phyloP scores from a whole-genome alignment of 1,139 yeast species.

The Taiozyma sp. region DNA sequence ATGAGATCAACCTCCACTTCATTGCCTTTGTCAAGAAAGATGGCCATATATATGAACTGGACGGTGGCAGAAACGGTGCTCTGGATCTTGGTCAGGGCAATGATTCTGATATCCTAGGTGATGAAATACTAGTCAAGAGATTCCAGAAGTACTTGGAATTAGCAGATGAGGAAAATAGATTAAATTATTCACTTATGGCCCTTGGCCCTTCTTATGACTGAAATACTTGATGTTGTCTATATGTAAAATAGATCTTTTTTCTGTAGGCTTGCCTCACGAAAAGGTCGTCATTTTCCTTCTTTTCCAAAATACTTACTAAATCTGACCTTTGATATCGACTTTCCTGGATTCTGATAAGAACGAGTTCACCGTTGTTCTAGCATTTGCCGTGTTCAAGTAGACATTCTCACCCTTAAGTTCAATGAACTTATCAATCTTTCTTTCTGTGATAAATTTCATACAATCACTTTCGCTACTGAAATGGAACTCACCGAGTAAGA shows the following conservation, averaged over 20 bases:
- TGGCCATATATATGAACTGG: constrained; percentile 72
- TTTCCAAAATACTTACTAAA: constrained; percentile 29
- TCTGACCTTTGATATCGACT: constrained; percentile 92
- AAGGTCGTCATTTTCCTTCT: not conserved
- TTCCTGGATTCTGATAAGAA: constrained; percentile 44
- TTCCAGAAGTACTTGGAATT: constrained; percentile 61
- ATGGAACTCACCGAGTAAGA: constrained; percentile 42
- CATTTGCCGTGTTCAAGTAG: constrained; percentile 35
- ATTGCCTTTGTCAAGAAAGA: constrained; percentile 61
- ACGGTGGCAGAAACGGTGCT: constrained; percentile 84
- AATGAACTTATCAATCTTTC: constrained; percentile 36
- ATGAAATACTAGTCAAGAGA: constrained; percentile 43
- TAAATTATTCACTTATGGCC: constrained; percentile 66
- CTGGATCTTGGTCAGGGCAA: constrained; percentile 47
- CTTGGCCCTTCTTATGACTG: constrained; percentile 40
- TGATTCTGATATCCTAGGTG: constrained; percentile 46
- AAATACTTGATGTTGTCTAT: not conserved
- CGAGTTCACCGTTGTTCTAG: constrained; percentile 41
- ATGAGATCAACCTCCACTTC: constrained; percentile 67
- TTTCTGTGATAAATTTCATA: constrained; percentile 35
- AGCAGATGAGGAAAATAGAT: constrained; percentile 52
- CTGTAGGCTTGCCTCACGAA: not conserved
- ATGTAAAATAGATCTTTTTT: not conserved
- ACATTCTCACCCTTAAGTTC: constrained; percentile 28
- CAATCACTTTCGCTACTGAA: constrained; percentile 34